These are phyloP conservation scores for Cutaneotrichosporon mucoides DNA, from an alignment of 1,284 basidiomycete species.

Conservation along the genomic window DNA sequence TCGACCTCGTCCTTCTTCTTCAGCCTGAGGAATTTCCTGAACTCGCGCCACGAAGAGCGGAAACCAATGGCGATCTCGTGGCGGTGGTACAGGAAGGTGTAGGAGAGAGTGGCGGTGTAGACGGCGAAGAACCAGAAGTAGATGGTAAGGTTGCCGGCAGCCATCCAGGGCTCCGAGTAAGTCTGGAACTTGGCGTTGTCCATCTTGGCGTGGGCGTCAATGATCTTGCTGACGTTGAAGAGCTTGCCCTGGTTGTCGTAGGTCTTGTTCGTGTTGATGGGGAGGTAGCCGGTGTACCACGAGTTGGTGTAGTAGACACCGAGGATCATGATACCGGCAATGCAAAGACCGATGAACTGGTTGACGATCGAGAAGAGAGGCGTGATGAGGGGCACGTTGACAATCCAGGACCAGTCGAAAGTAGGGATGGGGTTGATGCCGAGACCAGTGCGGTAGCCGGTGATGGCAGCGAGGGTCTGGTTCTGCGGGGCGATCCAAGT, in stretches of 20 bases:
- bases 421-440: constrained; percentile 37
- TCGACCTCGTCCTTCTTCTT: constrained; percentile 14
- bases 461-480: constrained; percentile 14
- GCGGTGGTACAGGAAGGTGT: constrained; percentile 71
- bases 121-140: constrained; percentile 21
- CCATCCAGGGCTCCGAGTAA: constrained; percentile 21
- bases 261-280: constrained; percentile 24
- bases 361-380: constrained; percentile 11
- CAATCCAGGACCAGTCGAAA: constrained; percentile 24
- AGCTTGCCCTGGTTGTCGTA: constrained; percentile 39
- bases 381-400: background rate
- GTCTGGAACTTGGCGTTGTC: constrained; percentile 23
- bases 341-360: constrained; percentile 9
- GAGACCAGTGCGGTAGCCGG: constrained; percentile 25
- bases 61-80: constrained; percentile 63
- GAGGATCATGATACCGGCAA: constrained; percentile 13
- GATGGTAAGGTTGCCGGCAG: constrained; percentile 1
- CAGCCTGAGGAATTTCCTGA: background rate
- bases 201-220: constrained; percentile 18
- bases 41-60: constrained; percentile 2
- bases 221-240: constrained; percentile 51
- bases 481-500: constrained; percentile 54
- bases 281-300: constrained; percentile 12
- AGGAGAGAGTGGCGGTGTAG: constrained; percentile 20
- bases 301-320: constrained; percentile 18